Conservation (phyloP, 2,329 filamentous ascomycete genomes). For the Pseudogymnoascus sp. region DNA sequence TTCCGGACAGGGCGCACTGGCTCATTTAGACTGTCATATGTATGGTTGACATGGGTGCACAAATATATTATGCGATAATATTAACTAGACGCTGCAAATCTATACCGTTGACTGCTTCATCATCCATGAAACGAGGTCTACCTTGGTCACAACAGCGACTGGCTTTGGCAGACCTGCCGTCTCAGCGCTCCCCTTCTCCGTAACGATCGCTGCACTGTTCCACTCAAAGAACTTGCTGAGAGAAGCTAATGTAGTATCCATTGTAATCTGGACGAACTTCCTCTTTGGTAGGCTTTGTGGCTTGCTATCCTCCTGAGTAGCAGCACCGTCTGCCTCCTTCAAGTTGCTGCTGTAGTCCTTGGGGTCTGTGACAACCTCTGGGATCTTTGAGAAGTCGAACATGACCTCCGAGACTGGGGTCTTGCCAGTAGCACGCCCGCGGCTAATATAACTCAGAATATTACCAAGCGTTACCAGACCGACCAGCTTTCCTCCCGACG, state of each 20-base stretch:
- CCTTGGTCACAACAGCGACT: conserved; percentile 88
- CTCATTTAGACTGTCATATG: too few species aligned
- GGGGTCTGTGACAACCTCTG: conserved; percentile 86
- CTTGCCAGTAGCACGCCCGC: conserved; percentile 66
- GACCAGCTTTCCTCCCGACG: conserved; percentile 65
- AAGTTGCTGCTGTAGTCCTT: conserved; percentile 47
- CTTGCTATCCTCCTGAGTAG: conserved; percentile 27
- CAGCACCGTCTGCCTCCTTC: conserved; percentile 22
- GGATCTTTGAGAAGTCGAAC: conserved; percentile 87
- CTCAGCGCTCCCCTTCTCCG: conserved; percentile 56
- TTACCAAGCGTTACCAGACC: conserved; percentile 94
- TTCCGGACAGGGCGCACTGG: too few species aligned
- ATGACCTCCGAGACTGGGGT: conserved; percentile 80
- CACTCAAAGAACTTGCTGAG: conserved; percentile 94
- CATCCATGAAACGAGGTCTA: conserved; percentile 89
- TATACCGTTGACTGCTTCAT: conserved; percentile 51
- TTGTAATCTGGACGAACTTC: conserved; percentile 88
- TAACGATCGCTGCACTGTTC: conserved; percentile 94
- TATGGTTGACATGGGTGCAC: neutral
- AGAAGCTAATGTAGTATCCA: conserved; percentile 74
- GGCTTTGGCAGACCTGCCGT: conserved; percentile 57
- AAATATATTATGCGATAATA: neutral
- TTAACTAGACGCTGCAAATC: neutral
- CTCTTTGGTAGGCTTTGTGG: conserved; percentile 43
- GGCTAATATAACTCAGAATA: conserved; percentile 80